These are phyloP conservation scores for Trichocomaceae sp. DNA, from an alignment of 2,329 filamentous ascomycete species.

Conservation along the genomic window DNA sequence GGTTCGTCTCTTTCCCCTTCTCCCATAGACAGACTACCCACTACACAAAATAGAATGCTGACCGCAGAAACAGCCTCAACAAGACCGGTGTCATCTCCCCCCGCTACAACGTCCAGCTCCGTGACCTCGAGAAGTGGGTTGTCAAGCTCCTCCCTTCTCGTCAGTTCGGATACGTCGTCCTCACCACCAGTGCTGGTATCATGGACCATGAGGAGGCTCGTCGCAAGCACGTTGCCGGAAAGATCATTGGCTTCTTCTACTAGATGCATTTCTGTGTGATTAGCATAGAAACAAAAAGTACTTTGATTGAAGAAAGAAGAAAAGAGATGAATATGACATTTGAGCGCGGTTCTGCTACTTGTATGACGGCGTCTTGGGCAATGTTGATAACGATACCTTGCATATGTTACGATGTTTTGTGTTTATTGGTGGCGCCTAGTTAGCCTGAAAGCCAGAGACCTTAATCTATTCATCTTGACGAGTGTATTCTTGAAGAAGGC, in stretches of 20 bases:
- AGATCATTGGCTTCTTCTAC: slow-evolving; percentile 99
- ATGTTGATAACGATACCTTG: slow-evolving; percentile 21
- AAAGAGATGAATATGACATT: slow-evolving; percentile 16
- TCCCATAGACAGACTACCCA: too few species aligned
- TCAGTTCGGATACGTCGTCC: slow-evolving; percentile 99
- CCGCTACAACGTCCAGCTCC: slow-evolving; percentile 97
- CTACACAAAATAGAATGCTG: slow-evolving; percentile 14
- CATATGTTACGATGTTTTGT: slow-evolving; percentile 9
- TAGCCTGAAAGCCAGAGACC: slow-evolving; percentile 19
- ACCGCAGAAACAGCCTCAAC: slow-evolving; percentile 59
- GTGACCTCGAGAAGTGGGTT: slow-evolving; percentile 99
- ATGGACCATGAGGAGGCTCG: slow-evolving; percentile 99
- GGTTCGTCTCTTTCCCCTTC: slow-evolving; percentile 39
- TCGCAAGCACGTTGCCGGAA: slow-evolving; percentile 97
- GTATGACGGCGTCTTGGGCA: slow-evolving; percentile 19
- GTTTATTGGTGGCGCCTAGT: slow-evolving; percentile 18
- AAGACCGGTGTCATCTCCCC: slow-evolving; percentile 99
- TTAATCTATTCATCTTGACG: background rate
- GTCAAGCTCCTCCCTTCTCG: slow-evolving; percentile 97
- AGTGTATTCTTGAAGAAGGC: too few species aligned
- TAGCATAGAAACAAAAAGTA: background rate
- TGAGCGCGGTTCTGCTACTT: slow-evolving; percentile 18
- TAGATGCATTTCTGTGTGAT: slow-evolving; percentile 42
- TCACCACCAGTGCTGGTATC: slow-evolving; percentile 98
- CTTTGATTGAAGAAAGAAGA: slow-evolving; percentile 18